Conservation (phyloP, 768 basidiomycete genomes). For the Boletus patriciae region DNA sequence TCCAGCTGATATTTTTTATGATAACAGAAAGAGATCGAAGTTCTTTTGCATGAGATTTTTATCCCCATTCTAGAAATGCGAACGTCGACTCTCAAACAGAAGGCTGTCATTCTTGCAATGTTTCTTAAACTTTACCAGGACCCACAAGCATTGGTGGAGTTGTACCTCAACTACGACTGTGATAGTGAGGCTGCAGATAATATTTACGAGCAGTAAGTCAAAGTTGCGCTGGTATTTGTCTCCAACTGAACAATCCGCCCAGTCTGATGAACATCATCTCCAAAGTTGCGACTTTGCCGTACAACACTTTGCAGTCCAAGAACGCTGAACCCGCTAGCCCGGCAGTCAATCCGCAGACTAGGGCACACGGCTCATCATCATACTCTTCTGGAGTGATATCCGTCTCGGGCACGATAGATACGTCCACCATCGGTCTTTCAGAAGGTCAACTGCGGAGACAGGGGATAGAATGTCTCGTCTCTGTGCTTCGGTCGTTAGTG, state of each 20-base stretch:
- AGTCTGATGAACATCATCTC: constrained; percentile 96
- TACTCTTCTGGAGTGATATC: constrained; percentile 67
- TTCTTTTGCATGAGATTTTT: constrained; percentile 97
- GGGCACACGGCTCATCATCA: constrained; percentile 38
- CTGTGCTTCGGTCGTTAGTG: constrained; percentile 86
- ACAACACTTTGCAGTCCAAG: constrained; percentile 49
- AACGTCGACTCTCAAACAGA: constrained; percentile 93
- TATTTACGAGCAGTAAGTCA: constrained; percentile 87
- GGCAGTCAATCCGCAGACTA: constrained; percentile 47
- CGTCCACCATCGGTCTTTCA: constrained; percentile 64
- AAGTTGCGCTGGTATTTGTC: not conserved
- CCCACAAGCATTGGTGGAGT: constrained; percentile 95
- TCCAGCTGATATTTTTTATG: constrained; percentile 7
- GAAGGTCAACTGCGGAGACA: constrained; percentile 87
- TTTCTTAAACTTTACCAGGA: constrained; percentile 87
- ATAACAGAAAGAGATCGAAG: constrained; percentile 95
- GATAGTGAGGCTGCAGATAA: constrained; percentile 93
- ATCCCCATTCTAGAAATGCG: constrained; percentile 98
- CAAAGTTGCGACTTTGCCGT: constrained; percentile 72
- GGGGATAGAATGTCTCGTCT: constrained; percentile 91
- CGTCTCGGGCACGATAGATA: constrained; percentile 66
- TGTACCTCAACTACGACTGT: constrained; percentile 99
- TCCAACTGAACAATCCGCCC: constrained; percentile 5
- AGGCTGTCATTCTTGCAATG: constrained; percentile 89
- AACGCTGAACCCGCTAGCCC: constrained; percentile 61